Evolutionary conservation across 495 filamentous ascomycete species (phyloP), one percentile per base, ranked within the genome.

Genomic region (Penicillium roqueforti): DNA sequence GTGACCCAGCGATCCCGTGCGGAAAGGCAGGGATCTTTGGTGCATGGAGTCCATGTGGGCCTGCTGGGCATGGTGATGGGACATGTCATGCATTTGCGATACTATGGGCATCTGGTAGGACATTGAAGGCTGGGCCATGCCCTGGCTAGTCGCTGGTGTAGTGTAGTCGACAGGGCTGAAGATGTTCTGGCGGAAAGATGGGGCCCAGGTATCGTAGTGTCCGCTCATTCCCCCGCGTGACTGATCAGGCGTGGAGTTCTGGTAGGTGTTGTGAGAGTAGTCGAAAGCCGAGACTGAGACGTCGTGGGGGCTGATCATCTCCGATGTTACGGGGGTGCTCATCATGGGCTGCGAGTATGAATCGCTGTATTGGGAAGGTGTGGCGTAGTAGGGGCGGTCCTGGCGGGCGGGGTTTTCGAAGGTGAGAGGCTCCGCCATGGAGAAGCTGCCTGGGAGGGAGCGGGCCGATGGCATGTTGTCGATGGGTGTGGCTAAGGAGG

Each of bases 101-200:
- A 59, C 47, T 53, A 74, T 63, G 3, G 66, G 56, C 61, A 76
- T 67, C 9, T 70, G 68, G 58, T 71, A 72, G 38, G 55, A 46
- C 53, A 73, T 64, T 9, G 59, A 31, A 9, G 65, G 29, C 20
- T 59, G 67, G 6, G 59, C 26, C 22, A 75, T 46, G 7, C 67
- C 46, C 34, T 71, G 71, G 11, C 32, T 62, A 14, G 56, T 42
- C 1, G 59, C 20, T 0, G 64, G 48, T 4, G 61, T 23, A 11
- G 51, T 57, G 56, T 69, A 76, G 36, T 70, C 71, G n/a, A 75
- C 60, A 0, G 73, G 54, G 19, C 59, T 57, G 65, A 70, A 77
- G 34, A 76, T 60, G 41, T 69, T 68, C 40, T 67, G 72, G n/a
- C 73, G 68, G 63, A 72, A 75, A 5, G 68, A 57, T 3, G 74